phyloP scores from a whole-genome alignment of 495 filamentous ascomycete genomes.

The Xylaria castorea region DNA sequence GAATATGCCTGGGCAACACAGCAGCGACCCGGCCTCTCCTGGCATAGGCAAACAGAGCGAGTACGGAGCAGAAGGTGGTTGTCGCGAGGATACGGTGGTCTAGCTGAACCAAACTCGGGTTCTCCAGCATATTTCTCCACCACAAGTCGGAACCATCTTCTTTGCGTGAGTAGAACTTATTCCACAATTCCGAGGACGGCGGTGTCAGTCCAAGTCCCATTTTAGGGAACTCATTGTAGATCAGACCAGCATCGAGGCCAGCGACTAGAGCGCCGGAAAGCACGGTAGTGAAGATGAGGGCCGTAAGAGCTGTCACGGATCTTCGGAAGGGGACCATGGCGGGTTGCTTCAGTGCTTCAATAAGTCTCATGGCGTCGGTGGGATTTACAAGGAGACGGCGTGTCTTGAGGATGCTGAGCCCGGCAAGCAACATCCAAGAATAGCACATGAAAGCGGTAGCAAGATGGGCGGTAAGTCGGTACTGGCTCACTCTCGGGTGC shows the following conservation, averaged over 20 bases:
- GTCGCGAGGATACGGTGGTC: slow-evolving; percentile 93
- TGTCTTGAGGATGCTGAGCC: slow-evolving; percentile 80
- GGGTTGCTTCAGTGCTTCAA: slow-evolving; percentile 68
- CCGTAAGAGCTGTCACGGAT: slow-evolving; percentile 72
- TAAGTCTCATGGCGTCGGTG: slow-evolving; percentile 56
- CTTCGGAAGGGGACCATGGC: slow-evolving; percentile 73
- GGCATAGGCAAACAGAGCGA: slow-evolving; percentile 78
- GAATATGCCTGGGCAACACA: slow-evolving; percentile 67
- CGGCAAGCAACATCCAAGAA: slow-evolving; percentile 91
- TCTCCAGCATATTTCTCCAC: slow-evolving; percentile 98
- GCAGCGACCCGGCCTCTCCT: slow-evolving; percentile 67
- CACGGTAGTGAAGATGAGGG: slow-evolving; percentile 84
- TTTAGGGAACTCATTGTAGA: slow-evolving; percentile 97
- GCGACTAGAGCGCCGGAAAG: slow-evolving; percentile 94
- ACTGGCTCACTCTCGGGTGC: slow-evolving; percentile 92
- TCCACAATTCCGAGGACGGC: slow-evolving; percentile 80
- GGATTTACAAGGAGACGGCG: slow-evolving; percentile 71
- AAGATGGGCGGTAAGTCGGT: slow-evolving; percentile 87
- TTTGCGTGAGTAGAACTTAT: slow-evolving; percentile 81
- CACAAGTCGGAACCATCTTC: slow-evolving; percentile 78
- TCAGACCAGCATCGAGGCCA: slow-evolving; percentile 91
- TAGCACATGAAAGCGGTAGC: slow-evolving; percentile 91
- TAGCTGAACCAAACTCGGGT: slow-evolving; percentile 91
- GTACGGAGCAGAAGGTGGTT: slow-evolving; percentile 83
- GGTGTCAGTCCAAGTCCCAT: slow-evolving; percentile 88